Evolutionary conservation across 2,329 filamentous ascomycete genomes (phyloP).

Genomic region (Colletotrichum tanaceti): DNA sequence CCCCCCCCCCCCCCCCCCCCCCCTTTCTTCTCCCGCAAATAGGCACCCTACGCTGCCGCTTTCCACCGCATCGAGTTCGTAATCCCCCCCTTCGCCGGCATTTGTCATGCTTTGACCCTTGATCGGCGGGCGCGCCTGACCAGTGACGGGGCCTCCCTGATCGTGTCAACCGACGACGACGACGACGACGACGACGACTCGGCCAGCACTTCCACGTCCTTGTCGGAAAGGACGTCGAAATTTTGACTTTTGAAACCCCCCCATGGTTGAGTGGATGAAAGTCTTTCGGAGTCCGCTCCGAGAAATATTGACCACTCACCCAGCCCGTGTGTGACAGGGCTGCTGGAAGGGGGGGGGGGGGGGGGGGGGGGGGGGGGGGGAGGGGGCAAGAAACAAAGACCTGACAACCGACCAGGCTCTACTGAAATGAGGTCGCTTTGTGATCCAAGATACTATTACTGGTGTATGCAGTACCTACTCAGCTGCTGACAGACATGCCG

Average conservation of each 20-base stretch:
- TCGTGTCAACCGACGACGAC: too few species aligned
- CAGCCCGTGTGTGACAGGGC: too few species aligned
- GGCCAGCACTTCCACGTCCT: background rate
- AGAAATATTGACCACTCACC: background rate
- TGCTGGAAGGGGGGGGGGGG: slow-evolving; percentile 3
- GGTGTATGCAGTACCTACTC: too few species aligned
- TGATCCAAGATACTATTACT: background rate
- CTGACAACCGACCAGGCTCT: background rate
- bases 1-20: too few species aligned
- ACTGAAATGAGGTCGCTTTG: background rate
- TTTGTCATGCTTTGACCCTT: background rate
- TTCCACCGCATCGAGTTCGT: background rate
- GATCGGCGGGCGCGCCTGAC: too few species aligned
- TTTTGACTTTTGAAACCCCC: too few species aligned
- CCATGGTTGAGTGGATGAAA: background rate
- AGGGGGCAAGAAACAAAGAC: too few species aligned
- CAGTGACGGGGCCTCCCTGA: too few species aligned
- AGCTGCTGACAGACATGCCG: background rate
- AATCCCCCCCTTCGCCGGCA: background rate
- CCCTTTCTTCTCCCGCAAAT: too few species aligned
- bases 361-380: too few species aligned
- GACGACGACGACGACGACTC: background rate
- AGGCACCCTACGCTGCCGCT: background rate
- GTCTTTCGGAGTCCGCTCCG: slow-evolving; percentile 2
- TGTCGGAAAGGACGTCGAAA: background rate